Conservation (phyloP, 768 basidiomycete genomes). For the Kwoniella newhampshirensis region DNA sequence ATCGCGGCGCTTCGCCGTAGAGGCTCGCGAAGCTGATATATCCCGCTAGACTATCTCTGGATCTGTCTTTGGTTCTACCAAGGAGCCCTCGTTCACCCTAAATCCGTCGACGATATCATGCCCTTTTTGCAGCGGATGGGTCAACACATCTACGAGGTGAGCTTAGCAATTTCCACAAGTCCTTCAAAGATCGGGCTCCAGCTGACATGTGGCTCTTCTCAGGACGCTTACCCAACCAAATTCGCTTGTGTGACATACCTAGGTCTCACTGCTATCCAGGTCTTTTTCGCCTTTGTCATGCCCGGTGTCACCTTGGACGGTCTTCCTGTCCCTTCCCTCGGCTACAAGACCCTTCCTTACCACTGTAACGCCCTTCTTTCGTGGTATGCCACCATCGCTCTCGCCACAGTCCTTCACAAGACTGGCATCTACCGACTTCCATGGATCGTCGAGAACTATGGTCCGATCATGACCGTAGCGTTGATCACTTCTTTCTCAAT, state of each 20-base stretch:
- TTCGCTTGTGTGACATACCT: slow-evolving; percentile 90
- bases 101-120: slow-evolving; percentile 65
- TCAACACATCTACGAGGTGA: slow-evolving; percentile 74
- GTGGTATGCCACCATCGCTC: slow-evolving; percentile 76
- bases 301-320: slow-evolving; percentile 83
- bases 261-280: slow-evolving; percentile 81
- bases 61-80: slow-evolving; percentile 96
- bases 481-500: slow-evolving; percentile 87
- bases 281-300: slow-evolving; percentile 82
- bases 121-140: slow-evolving; percentile 83
- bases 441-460: slow-evolving; percentile 93
- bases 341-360: slow-evolving; percentile 89
- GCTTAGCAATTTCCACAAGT: slow-evolving; percentile 33
- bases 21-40: neutral
- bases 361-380: slow-evolving; percentile 91
- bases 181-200: neutral
- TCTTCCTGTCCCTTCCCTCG: slow-evolving; percentile 89
- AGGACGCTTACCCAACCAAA: slow-evolving; percentile 88
- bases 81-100: slow-evolving; percentile 71
- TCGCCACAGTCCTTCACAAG: slow-evolving; percentile 73
- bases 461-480: slow-evolving; percentile 89
- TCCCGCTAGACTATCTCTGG: slow-evolving; percentile 94
- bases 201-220: neutral
- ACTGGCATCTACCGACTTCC: slow-evolving; percentile 83
- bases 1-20: neutral